Evolutionary conservation across 805 yeast genomes (phyloP).

Genomic region (Saccharomycopsis amapae): DNA sequence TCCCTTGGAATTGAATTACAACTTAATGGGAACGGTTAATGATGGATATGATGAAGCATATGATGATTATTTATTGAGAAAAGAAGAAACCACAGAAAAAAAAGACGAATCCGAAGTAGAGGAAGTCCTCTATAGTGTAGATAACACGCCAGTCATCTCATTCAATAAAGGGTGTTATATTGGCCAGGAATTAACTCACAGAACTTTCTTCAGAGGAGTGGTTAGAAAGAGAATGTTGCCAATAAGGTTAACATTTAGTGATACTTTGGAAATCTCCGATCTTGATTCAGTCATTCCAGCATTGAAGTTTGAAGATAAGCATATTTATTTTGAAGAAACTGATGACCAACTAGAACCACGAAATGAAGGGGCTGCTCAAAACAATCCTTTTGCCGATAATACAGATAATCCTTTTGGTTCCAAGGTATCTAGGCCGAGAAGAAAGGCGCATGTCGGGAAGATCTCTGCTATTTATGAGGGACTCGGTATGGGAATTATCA

Average conservation of each 20-base stretch:
- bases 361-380: background rate
- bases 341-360: background rate
- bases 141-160: slow-evolving; percentile 42
- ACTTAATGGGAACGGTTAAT: slow-evolving; percentile 58
- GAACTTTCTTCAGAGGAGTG: slow-evolving; percentile 77
- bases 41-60: slow-evolving; percentile 29
- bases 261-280: background rate
- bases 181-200: slow-evolving; percentile 91
- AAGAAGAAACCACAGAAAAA: background rate
- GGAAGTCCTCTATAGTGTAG: slow-evolving; percentile 3
- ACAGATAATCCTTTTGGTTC: slow-evolving; percentile 17
- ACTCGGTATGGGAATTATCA: slow-evolving; percentile 15
- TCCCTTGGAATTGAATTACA: slow-evolving; percentile 71
- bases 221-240: slow-evolving; percentile 83
- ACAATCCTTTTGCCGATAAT: background rate
- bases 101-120: slow-evolving; percentile 11
- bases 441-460: slow-evolving; percentile 9
- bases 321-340: slow-evolving; percentile 1
- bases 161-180: slow-evolving; percentile 92
- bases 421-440: background rate
- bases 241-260: slow-evolving; percentile 33
- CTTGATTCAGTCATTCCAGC: background rate
- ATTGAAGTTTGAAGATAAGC: background rate
- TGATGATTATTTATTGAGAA: slow-evolving; percentile 4
- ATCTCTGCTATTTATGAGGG: slow-evolving; percentile 1